Percentiles rank a stretch among this genome's conserved stretches.
Conservation (phyloP, 2,329 filamentous ascomycete genomes). For the Cladophialophora chaetospira region DNA sequence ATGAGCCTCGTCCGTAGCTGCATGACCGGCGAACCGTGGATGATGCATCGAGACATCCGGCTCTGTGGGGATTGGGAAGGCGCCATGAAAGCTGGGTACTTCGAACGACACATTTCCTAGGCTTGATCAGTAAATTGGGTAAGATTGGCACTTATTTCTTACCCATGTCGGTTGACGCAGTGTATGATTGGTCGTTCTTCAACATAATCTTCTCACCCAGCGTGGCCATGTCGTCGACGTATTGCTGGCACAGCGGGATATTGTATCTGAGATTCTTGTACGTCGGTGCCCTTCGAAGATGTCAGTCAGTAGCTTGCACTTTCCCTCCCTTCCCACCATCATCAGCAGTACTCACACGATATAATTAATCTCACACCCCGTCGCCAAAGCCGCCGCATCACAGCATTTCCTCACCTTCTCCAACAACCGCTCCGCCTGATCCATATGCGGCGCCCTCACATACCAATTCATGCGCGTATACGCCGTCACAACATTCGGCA, state of each 20-base stretch:
- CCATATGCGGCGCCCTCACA: slow-evolving; percentile 48
- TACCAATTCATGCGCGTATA: slow-evolving; percentile 50
- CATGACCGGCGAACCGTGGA: too few species aligned
- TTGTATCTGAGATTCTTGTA: slow-evolving; percentile 52
- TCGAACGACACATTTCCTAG: slow-evolving; percentile 55
- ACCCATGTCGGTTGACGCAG: slow-evolving; percentile 54
- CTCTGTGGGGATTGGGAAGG: too few species aligned
- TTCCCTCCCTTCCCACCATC: too few species aligned
- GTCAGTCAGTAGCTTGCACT: slow-evolving; percentile 34
- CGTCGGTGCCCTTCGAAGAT: too few species aligned
- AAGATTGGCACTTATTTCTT: too few species aligned
- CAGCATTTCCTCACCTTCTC: slow-evolving; percentile 39
- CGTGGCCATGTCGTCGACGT: slow-evolving; percentile 50
- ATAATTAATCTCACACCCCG: slow-evolving; percentile 39
- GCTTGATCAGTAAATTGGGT: too few species aligned
- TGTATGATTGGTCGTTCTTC: slow-evolving; percentile 46
- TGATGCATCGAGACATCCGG: too few species aligned
- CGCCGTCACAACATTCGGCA: slow-evolving; percentile 61
- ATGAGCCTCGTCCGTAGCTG: too few species aligned
- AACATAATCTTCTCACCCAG: slow-evolving; percentile 40
- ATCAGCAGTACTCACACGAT: too few species aligned
- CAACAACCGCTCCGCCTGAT: slow-evolving; percentile 41
- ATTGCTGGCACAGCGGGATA: slow-evolving; percentile 47
- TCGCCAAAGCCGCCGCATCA: slow-evolving; percentile 41
- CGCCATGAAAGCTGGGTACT: slow-evolving; percentile 53